Conservation (phyloP, 805 yeast genomes). For the Saccharomycopsis sp. region DNA sequence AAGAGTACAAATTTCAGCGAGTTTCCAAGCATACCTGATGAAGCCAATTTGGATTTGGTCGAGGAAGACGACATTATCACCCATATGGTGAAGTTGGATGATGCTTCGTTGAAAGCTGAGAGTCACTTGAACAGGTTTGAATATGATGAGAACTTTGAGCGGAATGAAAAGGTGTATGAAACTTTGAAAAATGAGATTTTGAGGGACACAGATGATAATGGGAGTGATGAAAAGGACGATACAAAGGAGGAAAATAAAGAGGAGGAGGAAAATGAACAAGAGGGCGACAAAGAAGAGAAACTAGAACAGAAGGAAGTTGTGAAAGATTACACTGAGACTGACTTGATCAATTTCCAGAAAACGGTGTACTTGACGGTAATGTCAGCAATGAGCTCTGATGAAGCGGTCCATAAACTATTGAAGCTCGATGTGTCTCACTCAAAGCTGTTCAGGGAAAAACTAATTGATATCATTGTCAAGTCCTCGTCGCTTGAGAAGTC, state of each 20-base stretch:
- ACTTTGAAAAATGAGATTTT: constrained; percentile 36
- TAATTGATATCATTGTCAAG: constrained; percentile 22
- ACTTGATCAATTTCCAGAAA: constrained; percentile 57
- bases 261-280: constrained; percentile 32
- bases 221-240: constrained; percentile 21
- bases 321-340: constrained; percentile 62
- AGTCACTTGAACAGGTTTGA: constrained; percentile 42
- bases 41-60: constrained; percentile 45
- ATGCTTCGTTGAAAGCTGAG: constrained; percentile 34
- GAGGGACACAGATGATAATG: constrained; percentile 28
- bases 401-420: constrained; percentile 80
- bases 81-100: constrained; percentile 49
- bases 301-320: constrained; percentile 25
- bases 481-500: constrained; percentile 74
- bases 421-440: constrained; percentile 29
- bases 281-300: constrained; percentile 22
- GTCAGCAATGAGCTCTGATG: constrained; percentile 88
- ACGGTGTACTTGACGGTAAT: constrained; percentile 72
- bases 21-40: constrained; percentile 31
- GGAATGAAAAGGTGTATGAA: constrained; percentile 41
- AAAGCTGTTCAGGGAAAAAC: constrained; percentile 13
- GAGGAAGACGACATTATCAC: constrained; percentile 53
- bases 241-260: constrained; percentile 41
- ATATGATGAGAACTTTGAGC: constrained; percentile 42
- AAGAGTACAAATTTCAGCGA: constrained; percentile 37